Conservation (phyloP, 2,329 filamentous ascomycete species). For the Aureobasidium sp. region DNA sequence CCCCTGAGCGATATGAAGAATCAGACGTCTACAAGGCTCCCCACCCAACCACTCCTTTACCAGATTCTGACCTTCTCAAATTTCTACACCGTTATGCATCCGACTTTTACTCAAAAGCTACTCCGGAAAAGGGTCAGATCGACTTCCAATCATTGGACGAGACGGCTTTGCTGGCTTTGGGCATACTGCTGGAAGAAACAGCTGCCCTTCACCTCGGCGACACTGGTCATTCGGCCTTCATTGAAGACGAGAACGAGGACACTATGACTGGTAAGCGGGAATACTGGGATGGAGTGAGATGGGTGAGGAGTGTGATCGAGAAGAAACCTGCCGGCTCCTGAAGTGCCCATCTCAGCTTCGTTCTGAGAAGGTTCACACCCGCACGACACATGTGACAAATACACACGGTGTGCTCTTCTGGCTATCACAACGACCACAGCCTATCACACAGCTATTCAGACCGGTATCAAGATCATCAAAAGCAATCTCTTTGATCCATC, state of each 20-base stretch:
- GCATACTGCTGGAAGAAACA: conserved; percentile 67
- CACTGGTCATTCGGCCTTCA: conserved; percentile 64
- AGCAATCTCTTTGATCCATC: neutral
- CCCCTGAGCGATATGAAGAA: conserved; percentile 62
- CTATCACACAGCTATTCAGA: neutral
- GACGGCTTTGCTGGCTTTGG: conserved; percentile 67
- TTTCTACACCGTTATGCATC: conserved; percentile 62
- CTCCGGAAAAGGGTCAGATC: conserved; percentile 20
- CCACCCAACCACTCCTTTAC: conserved; percentile 36
- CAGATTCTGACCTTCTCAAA: conserved; percentile 63
- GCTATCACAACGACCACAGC: neutral
- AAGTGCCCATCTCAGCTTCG: neutral
- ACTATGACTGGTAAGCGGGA: conserved; percentile 4
- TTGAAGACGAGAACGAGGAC: conserved; percentile 46
- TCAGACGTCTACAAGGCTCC: conserved; percentile 56
- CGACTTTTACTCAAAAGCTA: conserved; percentile 52
- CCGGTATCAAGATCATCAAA: neutral
- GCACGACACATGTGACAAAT: conserved; percentile 5
- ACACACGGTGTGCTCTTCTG: neutral
- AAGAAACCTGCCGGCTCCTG: conserved; percentile 8
- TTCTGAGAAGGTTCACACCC: neutral
- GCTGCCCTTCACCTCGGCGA: conserved; percentile 54
- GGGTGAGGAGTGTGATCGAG: conserved; percentile 6
- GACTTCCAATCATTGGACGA: conserved; percentile 64
- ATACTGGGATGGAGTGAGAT: conserved; percentile 16